phyloP scores from a whole-genome alignment of 2,329 filamentous ascomycete genomes.

The Cercospora berteroae region DNA sequence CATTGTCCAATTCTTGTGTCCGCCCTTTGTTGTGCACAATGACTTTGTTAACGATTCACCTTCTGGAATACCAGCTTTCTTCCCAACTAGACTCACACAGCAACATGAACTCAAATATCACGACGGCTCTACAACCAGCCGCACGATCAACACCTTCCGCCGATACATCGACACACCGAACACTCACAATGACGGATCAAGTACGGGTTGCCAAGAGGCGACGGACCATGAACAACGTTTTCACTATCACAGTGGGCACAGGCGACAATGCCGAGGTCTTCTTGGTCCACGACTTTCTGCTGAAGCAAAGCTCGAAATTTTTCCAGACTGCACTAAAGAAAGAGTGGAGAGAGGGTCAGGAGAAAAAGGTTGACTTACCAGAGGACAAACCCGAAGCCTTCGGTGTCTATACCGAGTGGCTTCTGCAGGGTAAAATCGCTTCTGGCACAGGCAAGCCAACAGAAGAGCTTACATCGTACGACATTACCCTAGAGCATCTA shows the following conservation, averaged over 20 bases:
- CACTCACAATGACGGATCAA: background rate
- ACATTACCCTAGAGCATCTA: background rate
- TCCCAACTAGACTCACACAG: background rate
- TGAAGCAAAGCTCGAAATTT: conserved; percentile 5
- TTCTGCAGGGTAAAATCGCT: background rate
- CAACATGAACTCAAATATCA: background rate
- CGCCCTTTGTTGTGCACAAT: background rate
- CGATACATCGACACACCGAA: background rate
- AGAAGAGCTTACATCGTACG: background rate
- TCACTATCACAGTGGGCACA: conserved; percentile 10
- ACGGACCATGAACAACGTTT: conserved; percentile 6
- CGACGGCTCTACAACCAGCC: background rate
- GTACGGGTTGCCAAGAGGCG: background rate
- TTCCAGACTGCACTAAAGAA: conserved; percentile 13
- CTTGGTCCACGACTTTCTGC: conserved; percentile 11
- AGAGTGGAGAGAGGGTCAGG: conserved; percentile 14
- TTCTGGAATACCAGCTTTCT: background rate
- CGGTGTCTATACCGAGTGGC: conserved; percentile 17
- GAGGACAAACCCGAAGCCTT: conserved; percentile 9
- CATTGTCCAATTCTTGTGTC: background rate
- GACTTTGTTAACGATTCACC: background rate
- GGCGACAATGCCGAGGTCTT: background rate
- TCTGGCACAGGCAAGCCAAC: background rate
- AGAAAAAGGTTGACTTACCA: conserved; percentile 5
- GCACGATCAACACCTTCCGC: background rate